Evolutionary conservation across 2,329 filamentous ascomycete species (phyloP), one percentile per base, ranked within the genome.

Genomic region (Catunica adiposa): DNA sequence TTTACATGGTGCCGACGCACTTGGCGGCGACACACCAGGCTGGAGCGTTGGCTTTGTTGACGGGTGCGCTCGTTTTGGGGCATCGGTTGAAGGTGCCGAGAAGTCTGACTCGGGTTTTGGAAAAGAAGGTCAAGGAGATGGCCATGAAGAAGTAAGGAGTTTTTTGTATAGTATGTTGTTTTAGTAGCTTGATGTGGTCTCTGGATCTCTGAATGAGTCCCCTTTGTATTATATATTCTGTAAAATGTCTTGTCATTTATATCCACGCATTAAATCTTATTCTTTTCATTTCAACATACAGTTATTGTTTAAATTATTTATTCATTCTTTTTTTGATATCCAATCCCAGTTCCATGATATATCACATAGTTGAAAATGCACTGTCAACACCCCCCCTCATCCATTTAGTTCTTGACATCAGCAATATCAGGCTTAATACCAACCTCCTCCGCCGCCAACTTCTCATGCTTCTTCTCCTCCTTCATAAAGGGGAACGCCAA

Each of bases 401-500:
- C 17, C 37, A 38, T 31, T 53, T 56, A 63, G 62, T 58, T 22
- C 50, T 52, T 44, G 29, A 80, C 78, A 58, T 84, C 80, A 60
- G 75, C 80, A 29, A 76, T 71, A 61, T 73, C 64, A 40, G 82
- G 76, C 66, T 77, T 68, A 59, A 84, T 70, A 37, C 73, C 79
- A 29, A 73, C 78, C 56, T 82, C 74, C 69, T 86, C 82, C 1
- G 80, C 82, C 11, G 80, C 70, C 59, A 68, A 63, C 66, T 73
- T 74, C 66, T 76, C 75, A 66, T 73, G 72, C 61, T 69, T 69
- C 59, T 67, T 75, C 64, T 90, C 85, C 53, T 90, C 86, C 80
- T 94, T 95, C 87, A 98, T 95, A 73, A 96, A 90, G 9, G 92
- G 92, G 80, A 98, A 98, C 7, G 90, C 82, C 60, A 97, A 72